A percentile compares a stretch with the other conserved stretches of the same genome.
These are phyloP conservation scores for Pythium chondricola DNA, from an alignment of 352 stramenopile genomes.

Conservation along the genomic window DNA sequence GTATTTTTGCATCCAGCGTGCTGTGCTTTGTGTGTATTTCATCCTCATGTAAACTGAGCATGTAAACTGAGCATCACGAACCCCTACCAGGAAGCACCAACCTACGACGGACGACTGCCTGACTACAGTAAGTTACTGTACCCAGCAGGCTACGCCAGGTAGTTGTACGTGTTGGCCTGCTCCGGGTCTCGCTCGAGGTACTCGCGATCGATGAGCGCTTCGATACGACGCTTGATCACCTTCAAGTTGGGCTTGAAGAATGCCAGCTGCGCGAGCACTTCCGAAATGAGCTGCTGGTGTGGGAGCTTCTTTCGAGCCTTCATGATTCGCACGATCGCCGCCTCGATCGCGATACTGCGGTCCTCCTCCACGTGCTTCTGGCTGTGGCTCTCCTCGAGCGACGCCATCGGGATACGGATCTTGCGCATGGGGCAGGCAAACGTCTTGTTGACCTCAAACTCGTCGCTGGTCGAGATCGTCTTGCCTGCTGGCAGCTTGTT, in stretches of 20 bases:
- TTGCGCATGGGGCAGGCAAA: slow-evolving; percentile 96
- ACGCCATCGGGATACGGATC: slow-evolving; percentile 98
- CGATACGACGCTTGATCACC: slow-evolving; percentile 97
- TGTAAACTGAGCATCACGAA: too few species aligned
- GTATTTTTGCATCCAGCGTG: too few species aligned
- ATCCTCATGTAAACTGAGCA: too few species aligned
- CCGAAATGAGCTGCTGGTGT: slow-evolving; percentile 97
- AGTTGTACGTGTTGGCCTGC: slow-evolving; percentile 95
- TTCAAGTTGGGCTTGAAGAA: slow-evolving; percentile 99
- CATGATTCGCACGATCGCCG: slow-evolving; percentile 99
- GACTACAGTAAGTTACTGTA: too few species aligned
- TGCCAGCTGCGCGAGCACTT: slow-evolving; percentile 95
- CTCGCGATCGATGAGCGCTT: slow-evolving; percentile 97
- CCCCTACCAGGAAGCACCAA: too few species aligned
- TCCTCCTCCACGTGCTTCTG: slow-evolving; percentile 98
- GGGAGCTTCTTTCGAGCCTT: slow-evolving; percentile 97
- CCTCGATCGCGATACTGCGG: slow-evolving; percentile 97
- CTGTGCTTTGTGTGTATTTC: too few species aligned
- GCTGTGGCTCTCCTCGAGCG: slow-evolving; percentile 97
- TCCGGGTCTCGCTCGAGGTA: slow-evolving; percentile 96
- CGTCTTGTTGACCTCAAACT: slow-evolving; percentile 92
- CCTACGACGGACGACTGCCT: too few species aligned
- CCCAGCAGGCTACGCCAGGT: slow-evolving; percentile 92
- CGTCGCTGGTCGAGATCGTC: slow-evolving; percentile 93
- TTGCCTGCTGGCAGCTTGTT: slow-evolving; percentile 91